Conservation (phyloP, 345 rosid species). For the Dipteronia sinensis region DNA sequence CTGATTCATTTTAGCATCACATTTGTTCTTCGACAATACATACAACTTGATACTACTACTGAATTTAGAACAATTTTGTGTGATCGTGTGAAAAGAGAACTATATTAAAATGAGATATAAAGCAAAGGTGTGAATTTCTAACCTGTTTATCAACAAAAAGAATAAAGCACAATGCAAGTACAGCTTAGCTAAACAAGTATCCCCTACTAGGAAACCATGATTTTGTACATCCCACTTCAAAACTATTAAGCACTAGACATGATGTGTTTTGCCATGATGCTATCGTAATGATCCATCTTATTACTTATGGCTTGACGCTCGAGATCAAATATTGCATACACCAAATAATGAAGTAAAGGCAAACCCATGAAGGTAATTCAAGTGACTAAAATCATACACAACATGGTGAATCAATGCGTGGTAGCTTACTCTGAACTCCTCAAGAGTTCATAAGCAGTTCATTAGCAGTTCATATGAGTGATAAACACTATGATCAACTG, state of each 20-base stretch:
- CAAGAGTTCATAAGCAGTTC: neutral
- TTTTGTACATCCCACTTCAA: neutral
- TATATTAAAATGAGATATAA: neutral
- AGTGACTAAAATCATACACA: neutral
- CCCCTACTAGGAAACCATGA: neutral
- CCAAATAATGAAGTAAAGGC: neutral
- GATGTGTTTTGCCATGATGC: neutral
- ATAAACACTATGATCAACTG: neutral
- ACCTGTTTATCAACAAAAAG: neutral
- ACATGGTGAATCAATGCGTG: no score
- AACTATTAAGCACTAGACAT: neutral
- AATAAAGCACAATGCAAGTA: slow-evolving; percentile 2
- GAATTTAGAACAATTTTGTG: neutral
- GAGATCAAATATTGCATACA: neutral
- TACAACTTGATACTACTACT: neutral
- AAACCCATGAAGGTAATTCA: neutral
- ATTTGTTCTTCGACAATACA: neutral
- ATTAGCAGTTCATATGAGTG: neutral
- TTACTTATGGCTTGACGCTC: neutral
- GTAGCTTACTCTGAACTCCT: neutral
- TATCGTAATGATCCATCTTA: neutral
- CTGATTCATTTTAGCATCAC: neutral
- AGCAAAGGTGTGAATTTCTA: neutral
- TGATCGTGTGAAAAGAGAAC: neutral
- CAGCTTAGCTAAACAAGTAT: neutral